Base-by-base conservation (phyloP, 2,329 filamentous ascomycete species). In the Colletotrichum karsti region DNA sequence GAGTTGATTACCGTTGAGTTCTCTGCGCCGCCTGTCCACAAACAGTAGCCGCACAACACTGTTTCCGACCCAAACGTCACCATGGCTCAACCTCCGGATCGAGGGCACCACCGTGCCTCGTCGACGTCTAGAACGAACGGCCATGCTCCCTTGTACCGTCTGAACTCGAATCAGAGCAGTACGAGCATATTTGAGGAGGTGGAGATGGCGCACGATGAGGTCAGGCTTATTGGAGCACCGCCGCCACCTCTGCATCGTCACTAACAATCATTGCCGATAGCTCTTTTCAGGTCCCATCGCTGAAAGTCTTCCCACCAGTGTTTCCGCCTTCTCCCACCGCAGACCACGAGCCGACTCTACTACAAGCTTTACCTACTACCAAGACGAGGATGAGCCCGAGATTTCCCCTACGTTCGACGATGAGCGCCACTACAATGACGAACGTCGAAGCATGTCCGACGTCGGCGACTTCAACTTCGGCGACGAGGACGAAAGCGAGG, bases 131-230 rank as follows among this genome's bases (percentile, higher is more conserved):
- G 63, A 35, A 22, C 60, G 20, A 67, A 69, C 26, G 57, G 67
- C 50, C 69, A 73, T 18, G 60, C 60, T 13, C 60, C 77, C 57
- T 76, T 93, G 70, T 93, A 93, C 79, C 85, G 91, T 60, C 84
- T 91, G 62, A 85, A 85, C 72, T 92, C 91, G 57, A 93, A 93
- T 74, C 85, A 90, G 74, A 94, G 92, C 81, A 90, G 87, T 79
- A 85, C 91, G 37, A 97, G 93, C 80, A 91, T 98, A 73, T 91
- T 97, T 73, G 94, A 94, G 72, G 94, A 97, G 79, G 95, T 98
- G n/a, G 95, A 98, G 78, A 98, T 99, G 96, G 95, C 96, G 20
- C 94, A 97, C 57, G 93, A 97, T 78, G 95, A 98, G 88, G 93
- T 96, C 74, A 65, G 72, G 15, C 10, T 15, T 39, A 5, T 28